A percentile compares a stretch with the other conserved stretches of the same genome.
These are phyloP conservation scores for Emmonsiellopsis sp. DNA, from an alignment of 2,329 filamentous ascomycete species.

Conservation along the genomic window DNA sequence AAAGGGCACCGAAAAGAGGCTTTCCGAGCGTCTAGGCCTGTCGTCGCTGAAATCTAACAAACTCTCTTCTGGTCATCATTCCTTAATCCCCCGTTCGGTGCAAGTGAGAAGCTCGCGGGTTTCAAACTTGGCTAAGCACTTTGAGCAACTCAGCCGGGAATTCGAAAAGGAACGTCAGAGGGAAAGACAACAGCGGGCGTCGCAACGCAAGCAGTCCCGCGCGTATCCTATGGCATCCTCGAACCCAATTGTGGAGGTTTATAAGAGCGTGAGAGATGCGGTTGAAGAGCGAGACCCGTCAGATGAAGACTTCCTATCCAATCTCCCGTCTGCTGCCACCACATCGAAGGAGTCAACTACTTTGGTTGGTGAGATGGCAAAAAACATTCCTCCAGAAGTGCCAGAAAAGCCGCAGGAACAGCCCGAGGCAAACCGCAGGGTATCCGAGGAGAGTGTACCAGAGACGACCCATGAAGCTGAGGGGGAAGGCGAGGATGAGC, in stretches of 20 bases:
- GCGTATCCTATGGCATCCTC: constrained; percentile 85
- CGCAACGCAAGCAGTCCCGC: constrained; percentile 65
- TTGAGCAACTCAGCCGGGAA: constrained; percentile 91
- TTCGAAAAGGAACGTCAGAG: constrained; percentile 90
- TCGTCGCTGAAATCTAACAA: constrained; percentile 53
- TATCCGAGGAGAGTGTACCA: constrained; percentile 31
- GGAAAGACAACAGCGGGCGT: constrained; percentile 68
- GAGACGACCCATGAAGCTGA: constrained; percentile 51
- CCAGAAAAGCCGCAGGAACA: constrained; percentile 27
- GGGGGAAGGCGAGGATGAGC: constrained; percentile 56
- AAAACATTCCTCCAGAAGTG: constrained; percentile 23
- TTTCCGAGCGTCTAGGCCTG: constrained; percentile 64
- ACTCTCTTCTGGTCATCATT: constrained; percentile 44
- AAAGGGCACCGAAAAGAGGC: constrained; percentile 56
- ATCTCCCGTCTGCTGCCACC: constrained; percentile 2
- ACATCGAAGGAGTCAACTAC: constrained; percentile 9
- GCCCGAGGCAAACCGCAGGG: constrained; percentile 19
- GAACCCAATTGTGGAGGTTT: constrained; percentile 94
- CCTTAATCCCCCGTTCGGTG: constrained; percentile 81
- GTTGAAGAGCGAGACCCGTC: constrained; percentile 68
- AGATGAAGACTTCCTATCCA: constrained; percentile 46
- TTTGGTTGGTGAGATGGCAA: constrained; percentile 18
- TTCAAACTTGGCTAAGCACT: constrained; percentile 86
- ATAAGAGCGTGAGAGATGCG: constrained; percentile 85
- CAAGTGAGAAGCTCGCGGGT: constrained; percentile 65